A percentile compares a stretch with the other conserved stretches of the same genome.
These are phyloP conservation scores for Paulownia fortunei DNA, from an alignment of 257 asterid species.

Conservation along the genomic window DNA sequence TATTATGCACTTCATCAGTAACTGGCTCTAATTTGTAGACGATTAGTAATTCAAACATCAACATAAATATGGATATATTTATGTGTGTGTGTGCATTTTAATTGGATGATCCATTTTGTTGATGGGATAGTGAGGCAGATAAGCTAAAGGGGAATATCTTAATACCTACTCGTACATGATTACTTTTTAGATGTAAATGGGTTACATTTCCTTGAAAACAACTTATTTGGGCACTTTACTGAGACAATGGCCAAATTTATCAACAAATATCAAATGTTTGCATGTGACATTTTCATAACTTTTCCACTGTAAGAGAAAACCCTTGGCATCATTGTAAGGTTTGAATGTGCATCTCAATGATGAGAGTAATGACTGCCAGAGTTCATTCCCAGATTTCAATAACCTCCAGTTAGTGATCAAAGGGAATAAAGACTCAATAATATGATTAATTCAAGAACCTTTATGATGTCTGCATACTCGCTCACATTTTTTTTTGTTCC, in stretches of 20 bases:
- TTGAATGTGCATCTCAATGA: background rate
- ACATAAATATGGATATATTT: background rate
- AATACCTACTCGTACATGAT: background rate
- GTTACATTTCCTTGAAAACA: background rate
- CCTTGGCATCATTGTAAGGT: background rate
- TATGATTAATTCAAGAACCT: constrained; percentile 10
- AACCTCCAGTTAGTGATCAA: background rate
- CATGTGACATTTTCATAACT: background rate
- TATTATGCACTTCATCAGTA: background rate
- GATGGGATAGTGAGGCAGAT: constrained; percentile 15
- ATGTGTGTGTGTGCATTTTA: background rate
- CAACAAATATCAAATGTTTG: background rate
- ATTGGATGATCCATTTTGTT: background rate
- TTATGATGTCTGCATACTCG: background rate
- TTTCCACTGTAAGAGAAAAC: background rate
- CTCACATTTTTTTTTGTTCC: constrained; percentile 3
- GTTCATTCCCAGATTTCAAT: background rate
- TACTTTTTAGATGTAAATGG: background rate
- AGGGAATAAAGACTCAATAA: background rate
- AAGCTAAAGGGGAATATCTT: background rate
- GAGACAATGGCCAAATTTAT: background rate
- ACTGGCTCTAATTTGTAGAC: background rate
- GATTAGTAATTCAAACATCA: background rate
- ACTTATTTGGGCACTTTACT: background rate
- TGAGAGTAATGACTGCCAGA: background rate